A percentile compares a stretch with the other conserved stretches of the same genome.
phyloP scores from a whole-genome alignment of 176 grass and related monocot species.

The Cenchrus americanus region DNA sequence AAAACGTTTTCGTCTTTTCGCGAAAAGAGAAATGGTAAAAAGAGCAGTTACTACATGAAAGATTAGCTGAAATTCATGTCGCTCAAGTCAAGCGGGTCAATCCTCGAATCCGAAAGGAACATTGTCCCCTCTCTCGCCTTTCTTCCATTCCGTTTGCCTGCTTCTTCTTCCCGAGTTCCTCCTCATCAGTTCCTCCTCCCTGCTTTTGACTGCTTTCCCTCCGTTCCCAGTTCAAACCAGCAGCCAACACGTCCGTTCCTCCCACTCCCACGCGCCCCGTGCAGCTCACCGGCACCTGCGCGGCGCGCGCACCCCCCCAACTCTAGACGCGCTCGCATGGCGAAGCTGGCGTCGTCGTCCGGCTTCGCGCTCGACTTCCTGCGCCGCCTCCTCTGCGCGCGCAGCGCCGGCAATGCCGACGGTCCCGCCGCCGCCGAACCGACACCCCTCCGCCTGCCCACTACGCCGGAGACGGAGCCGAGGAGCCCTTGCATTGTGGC shows the following conservation, averaged over 20 bases:
- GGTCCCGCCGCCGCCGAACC: neutral
- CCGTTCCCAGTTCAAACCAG: neutral
- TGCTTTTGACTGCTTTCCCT: neutral
- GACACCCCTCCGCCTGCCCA: neutral
- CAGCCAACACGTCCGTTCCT: neutral
- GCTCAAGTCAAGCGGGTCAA: neutral
- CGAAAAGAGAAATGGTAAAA: neutral
- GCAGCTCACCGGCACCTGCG: neutral
- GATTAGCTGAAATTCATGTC: neutral
- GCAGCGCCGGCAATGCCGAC: neutral
- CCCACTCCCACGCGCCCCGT: neutral
- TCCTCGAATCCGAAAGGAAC: neutral
- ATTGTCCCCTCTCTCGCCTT: neutral
- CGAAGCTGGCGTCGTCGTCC: slow-evolving; percentile 54
- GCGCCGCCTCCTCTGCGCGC: slow-evolving; percentile 65
- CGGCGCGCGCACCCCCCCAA: neutral
- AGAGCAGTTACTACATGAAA: neutral
- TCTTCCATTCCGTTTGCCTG: neutral
- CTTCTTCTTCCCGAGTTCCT: neutral
- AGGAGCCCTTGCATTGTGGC: slow-evolving; percentile 81
- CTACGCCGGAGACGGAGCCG: neutral
- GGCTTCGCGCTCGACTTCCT: slow-evolving; percentile 52
- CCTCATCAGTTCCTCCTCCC: neutral
- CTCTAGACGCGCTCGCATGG: slow-evolving; percentile 28
- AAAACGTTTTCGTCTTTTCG: neutral